Conservation (phyloP, 495 filamentous ascomycete genomes). For the Hypomontagnella submonticulosa region DNA sequence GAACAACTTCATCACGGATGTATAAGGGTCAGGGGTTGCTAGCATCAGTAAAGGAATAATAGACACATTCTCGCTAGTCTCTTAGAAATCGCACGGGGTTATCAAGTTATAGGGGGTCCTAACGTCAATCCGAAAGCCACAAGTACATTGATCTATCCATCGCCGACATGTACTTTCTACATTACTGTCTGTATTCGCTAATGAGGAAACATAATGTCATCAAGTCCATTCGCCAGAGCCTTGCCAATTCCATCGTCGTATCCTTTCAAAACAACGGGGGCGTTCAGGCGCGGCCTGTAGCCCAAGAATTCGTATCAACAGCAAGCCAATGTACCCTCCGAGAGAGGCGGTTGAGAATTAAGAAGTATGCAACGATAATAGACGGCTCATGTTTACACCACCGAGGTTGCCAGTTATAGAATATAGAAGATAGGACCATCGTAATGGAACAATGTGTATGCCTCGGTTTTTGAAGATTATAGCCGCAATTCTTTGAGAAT, state of each 20-base stretch:
- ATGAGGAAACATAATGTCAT: conserved; percentile 39
- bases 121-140: background rate
- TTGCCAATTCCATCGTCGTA: conserved; percentile 36
- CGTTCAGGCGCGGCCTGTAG: conserved; percentile 18
- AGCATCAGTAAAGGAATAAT: no score
- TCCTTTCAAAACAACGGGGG: conserved; percentile 27
- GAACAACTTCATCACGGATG: no score
- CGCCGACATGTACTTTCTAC: conserved; percentile 39
- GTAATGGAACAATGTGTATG: conserved; percentile 1
- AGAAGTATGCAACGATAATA: conserved; percentile 31
- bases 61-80: no score
- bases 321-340: conserved; percentile 10
- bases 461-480: conserved; percentile 51
- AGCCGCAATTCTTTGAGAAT: conserved; percentile 90
- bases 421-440: conserved; percentile 2
- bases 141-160: conserved; percentile 19
- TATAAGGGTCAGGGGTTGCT: no score
- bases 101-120: background rate
- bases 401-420: conserved; percentile 12
- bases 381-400: conserved; percentile 13
- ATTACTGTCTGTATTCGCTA: conserved; percentile 46
- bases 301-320: conserved; percentile 18
- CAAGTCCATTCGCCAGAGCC: conserved; percentile 35
- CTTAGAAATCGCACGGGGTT: no score
- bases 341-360: conserved; percentile 14